These are phyloP conservation scores for Paxillus rubicundulus DNA, from an alignment of 768 basidiomycete species.

Conservation along the genomic window DNA sequence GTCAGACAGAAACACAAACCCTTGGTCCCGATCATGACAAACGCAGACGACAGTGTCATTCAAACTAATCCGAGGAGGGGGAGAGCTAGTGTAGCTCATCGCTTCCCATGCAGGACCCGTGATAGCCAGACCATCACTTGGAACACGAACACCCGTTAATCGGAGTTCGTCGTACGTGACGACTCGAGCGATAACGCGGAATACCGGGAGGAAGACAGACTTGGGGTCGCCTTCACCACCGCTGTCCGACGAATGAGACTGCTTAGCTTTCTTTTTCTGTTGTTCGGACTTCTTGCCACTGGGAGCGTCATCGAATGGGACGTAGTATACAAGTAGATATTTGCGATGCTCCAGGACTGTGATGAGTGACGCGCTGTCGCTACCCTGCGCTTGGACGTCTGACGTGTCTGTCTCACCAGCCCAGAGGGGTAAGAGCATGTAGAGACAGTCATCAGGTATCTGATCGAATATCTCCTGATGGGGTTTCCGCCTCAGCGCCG, in stretches of 20 bases:
- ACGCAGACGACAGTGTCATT: slow-evolving; percentile 52
- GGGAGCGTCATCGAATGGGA: slow-evolving; percentile 40
- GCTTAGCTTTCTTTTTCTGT: slow-evolving; percentile 31
- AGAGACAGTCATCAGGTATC: slow-evolving; percentile 66
- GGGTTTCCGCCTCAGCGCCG: slow-evolving; percentile 16
- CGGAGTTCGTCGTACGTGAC: slow-evolving; percentile 71
- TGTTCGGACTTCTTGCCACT: slow-evolving; percentile 23
- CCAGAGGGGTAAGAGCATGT: slow-evolving; percentile 88
- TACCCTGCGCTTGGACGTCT: slow-evolving; percentile 19
- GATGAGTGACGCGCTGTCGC: slow-evolving; percentile 34
- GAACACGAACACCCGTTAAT: slow-evolving; percentile 69
- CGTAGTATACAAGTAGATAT: slow-evolving; percentile 81
- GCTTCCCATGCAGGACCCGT: slow-evolving; percentile 57
- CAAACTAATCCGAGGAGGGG: slow-evolving; percentile 31
- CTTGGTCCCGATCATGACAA: slow-evolving; percentile 59
- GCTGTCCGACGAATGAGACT: slow-evolving; percentile 28
- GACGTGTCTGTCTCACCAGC: slow-evolving; percentile 65
- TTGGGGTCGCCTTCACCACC: slow-evolving; percentile 37
- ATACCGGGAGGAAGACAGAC: slow-evolving; percentile 55
- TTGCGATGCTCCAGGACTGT: slow-evolving; percentile 51
- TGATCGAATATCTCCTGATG: slow-evolving; percentile 50
- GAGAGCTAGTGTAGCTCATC: slow-evolving; percentile 33
- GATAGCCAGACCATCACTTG: slow-evolving; percentile 66
- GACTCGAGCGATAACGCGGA: slow-evolving; percentile 73
- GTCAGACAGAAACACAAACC: slow-evolving; percentile 78